Percentiles rank a stretch among this genome's conserved stretches.
Evolutionary conservation across 495 filamentous ascomycete genomes (phyloP).

Genomic region (Neurospora tetraspora): DNA sequence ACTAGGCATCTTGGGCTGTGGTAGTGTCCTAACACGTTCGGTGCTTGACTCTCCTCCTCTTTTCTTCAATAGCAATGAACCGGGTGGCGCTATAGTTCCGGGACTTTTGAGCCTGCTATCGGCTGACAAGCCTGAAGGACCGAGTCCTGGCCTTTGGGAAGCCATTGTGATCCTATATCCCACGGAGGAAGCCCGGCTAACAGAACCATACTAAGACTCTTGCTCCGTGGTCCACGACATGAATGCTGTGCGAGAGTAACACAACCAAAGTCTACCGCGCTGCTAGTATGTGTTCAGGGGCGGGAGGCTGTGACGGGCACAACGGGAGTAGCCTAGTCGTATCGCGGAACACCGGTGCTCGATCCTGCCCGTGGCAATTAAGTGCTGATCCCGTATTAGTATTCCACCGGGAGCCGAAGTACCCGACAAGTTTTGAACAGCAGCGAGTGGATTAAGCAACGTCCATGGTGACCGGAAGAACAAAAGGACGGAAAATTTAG

Average conservation of each 20-base stretch:
- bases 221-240: slow-evolving; percentile 7
- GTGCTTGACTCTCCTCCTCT: slow-evolving; percentile 14
- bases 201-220: slow-evolving; percentile 18
- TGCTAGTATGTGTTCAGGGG: slow-evolving; percentile 12
- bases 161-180: slow-evolving; percentile 20
- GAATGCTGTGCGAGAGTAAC: slow-evolving; percentile 3
- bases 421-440: not conserved
- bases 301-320: slow-evolving; percentile 7
- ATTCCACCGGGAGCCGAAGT: slow-evolving; percentile 6
- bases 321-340: slow-evolving; percentile 15
- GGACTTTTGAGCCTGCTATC: slow-evolving; percentile 6
- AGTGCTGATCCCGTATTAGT: slow-evolving; percentile 10
- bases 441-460: slow-evolving; percentile 2
- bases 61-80: slow-evolving; percentile 6
- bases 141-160: slow-evolving; percentile 16
- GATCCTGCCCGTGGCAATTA: slow-evolving; percentile 9
- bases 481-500: slow-evolving; percentile 1
- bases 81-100: slow-evolving; percentile 4
- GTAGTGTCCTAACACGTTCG: slow-evolving; percentile 16
- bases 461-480: slow-evolving; percentile 2
- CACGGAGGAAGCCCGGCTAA: slow-evolving; percentile 4
- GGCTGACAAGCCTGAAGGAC: slow-evolving; percentile 12
- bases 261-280: not conserved
- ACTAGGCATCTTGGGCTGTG: slow-evolving; percentile 24
- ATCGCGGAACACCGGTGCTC: slow-evolving; percentile 1